Conservation (phyloP, 164 flowering plant genomes). For the Nymphaea colorata region DNA sequence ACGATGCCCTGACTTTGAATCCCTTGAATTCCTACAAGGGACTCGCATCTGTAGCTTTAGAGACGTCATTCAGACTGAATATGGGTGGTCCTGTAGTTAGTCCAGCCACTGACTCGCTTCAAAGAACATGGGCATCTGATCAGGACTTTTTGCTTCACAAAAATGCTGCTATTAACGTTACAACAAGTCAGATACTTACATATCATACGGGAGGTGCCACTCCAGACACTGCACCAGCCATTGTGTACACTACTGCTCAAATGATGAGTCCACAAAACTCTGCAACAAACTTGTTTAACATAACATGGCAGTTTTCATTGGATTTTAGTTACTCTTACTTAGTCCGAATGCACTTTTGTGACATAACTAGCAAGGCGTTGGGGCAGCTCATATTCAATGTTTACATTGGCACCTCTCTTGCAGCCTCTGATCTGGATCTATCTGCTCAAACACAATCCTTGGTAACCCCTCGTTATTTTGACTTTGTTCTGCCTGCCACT, state of each 20-base stretch:
- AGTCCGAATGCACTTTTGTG: conserved; percentile 71
- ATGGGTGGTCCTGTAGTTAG: conserved; percentile 45
- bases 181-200: conserved; percentile 26
- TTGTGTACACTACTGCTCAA: conserved; percentile 54
- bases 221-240: conserved; percentile 39
- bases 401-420: conserved; percentile 33
- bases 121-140: conserved; percentile 60
- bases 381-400: conserved; percentile 35
- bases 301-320: conserved; percentile 59
- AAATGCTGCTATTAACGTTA: conserved; percentile 13
- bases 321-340: conserved; percentile 45
- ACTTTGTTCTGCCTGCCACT: conserved; percentile 23
- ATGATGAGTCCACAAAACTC: conserved; percentile 21
- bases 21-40: neutral
- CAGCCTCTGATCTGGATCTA: conserved; percentile 29
- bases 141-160: conserved; percentile 11
- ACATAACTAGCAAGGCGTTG: conserved; percentile 18
- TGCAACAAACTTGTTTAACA: conserved; percentile 27
- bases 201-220: conserved; percentile 16
- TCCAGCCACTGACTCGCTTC: conserved; percentile 40
- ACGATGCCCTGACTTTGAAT: conserved; percentile 14
- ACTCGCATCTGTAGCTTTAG: conserved; percentile 32
- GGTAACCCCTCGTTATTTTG: conserved; percentile 42
- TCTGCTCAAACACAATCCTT: conserved; percentile 10
- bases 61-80: conserved; percentile 59